phyloP scores from a whole-genome alignment of 768 basidiomycete species.

The Dacryopinax spathularia region DNA sequence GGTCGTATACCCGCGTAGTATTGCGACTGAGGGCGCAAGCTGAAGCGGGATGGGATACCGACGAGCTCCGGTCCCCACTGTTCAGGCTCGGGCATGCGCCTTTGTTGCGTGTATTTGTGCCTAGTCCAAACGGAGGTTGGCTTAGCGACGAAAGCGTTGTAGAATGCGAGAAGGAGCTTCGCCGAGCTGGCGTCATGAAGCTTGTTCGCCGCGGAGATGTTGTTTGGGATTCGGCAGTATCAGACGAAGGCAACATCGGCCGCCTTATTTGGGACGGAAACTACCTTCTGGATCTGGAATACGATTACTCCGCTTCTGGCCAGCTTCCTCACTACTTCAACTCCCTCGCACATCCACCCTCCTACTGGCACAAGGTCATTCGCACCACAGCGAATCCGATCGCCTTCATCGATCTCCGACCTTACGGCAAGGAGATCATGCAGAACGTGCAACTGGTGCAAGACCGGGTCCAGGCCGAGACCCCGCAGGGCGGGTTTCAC shows the following conservation, averaged over 20 bases:
- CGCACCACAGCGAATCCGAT: conserved; percentile 39
- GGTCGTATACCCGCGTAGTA: conserved; percentile 68
- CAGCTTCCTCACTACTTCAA: conserved; percentile 71
- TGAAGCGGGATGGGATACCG: conserved; percentile 36
- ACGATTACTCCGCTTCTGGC: conserved; percentile 58
- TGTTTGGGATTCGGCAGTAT: conserved; percentile 75
- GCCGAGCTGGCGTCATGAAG: conserved; percentile 46
- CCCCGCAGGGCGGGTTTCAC: conserved; percentile 65
- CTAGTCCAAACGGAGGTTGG: conserved; percentile 78
- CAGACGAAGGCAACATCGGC: conserved; percentile 76
- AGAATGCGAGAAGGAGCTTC: conserved; percentile 70
- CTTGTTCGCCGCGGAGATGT: conserved; percentile 64
- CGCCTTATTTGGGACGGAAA: conserved; percentile 77
- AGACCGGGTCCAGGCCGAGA: conserved; percentile 63
- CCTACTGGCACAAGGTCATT: conserved; percentile 78
- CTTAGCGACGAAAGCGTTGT: conserved; percentile 65
- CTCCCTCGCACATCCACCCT: conserved; percentile 67
- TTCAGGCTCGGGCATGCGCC: conserved; percentile 60
- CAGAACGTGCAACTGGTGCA: conserved; percentile 60
- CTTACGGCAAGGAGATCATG: conserved; percentile 69
- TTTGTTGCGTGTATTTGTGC: conserved; percentile 66
- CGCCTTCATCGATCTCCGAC: conserved; percentile 55
- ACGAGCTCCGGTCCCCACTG: conserved; percentile 50
- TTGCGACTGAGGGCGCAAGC: conserved; percentile 66
- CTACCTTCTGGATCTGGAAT: conserved; percentile 72